These are phyloP conservation scores for Apocynum venetum DNA, from an alignment of 257 asterid genomes.

Conservation along the genomic window DNA sequence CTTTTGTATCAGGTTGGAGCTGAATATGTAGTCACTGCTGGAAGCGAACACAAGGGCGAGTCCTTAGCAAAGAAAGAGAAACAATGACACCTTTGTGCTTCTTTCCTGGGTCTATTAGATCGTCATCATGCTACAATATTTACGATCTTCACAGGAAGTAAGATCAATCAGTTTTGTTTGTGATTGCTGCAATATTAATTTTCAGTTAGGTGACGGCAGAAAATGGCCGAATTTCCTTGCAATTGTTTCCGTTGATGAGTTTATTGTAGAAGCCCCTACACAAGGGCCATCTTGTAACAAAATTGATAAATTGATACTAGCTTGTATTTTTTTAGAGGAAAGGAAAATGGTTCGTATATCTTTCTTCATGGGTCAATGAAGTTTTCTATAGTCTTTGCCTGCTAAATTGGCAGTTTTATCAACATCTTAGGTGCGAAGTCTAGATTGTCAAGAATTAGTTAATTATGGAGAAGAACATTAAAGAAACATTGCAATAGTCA, in stretches of 20 bases:
- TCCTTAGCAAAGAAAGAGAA: slow-evolving; percentile 89
- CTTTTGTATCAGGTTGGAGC: slow-evolving; percentile 70
- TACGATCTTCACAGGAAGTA: not conserved
- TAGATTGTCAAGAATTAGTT: too few relatives aligned
- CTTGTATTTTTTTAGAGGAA: not conserved
- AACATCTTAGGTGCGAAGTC: too few relatives aligned
- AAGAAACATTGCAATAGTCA: too few relatives aligned
- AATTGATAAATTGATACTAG: not conserved
- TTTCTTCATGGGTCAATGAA: not conserved
- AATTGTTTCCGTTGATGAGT: not conserved
- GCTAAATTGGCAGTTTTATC: too few relatives aligned
- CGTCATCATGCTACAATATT: not conserved
- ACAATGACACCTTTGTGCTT: slow-evolving; percentile 17
- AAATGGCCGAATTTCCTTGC: not conserved
- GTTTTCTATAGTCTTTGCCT: too few relatives aligned
- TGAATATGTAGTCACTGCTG: slow-evolving; percentile 76
- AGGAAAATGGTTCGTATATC: not conserved
- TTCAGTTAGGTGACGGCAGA: not conserved
- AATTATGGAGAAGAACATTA: too few relatives aligned
- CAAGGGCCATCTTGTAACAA: not conserved
- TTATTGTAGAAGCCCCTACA: not conserved
- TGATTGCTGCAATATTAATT: slow-evolving; percentile 6
- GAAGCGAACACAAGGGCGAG: slow-evolving; percentile 86
- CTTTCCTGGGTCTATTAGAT: not conserved
- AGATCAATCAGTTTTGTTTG: slow-evolving; percentile 18